Evolutionary conservation across 345 rosid genomes (phyloP).

Genomic region (Diplotaxis tenuifolia): DNA sequence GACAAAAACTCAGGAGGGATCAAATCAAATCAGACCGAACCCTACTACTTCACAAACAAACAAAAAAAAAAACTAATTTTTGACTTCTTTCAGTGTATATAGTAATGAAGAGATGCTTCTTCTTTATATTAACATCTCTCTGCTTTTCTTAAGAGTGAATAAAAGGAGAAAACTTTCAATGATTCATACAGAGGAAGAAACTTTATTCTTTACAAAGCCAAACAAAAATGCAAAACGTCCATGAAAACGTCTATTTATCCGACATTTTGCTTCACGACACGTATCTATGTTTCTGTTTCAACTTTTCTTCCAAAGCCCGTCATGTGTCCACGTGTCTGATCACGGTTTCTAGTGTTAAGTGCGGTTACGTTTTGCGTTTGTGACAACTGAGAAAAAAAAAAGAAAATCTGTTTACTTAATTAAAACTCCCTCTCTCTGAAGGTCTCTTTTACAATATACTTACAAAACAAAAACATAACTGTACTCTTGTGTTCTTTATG

Average conservation of each 20-base stretch:
- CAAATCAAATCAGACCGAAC: conserved; percentile 25
- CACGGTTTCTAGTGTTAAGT: conserved; percentile 12
- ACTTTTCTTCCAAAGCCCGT: conserved; percentile 22
- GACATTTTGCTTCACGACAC: conserved; percentile 29
- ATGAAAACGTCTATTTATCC: conserved; percentile 33
- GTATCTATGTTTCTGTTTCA: conserved; percentile 29
- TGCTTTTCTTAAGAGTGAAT: conserved; percentile 8
- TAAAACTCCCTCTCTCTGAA: not conserved
- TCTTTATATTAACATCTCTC: conserved; percentile 6
- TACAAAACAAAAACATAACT: conserved; percentile 29
- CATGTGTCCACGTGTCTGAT: conserved; percentile 26
- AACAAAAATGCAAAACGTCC: conserved; percentile 49
- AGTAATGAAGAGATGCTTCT: not conserved
- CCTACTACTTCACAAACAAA: conserved; percentile 19
- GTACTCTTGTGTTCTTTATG: conserved; percentile 11
- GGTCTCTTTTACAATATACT: conserved; percentile 13
- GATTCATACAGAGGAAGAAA: conserved; percentile 21
- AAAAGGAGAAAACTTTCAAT: conserved; percentile 17
- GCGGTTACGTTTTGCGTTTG: conserved; percentile 13
- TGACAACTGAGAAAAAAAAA: not conserved
- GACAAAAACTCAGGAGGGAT: conserved; percentile 34
- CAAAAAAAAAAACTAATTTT: not conserved
- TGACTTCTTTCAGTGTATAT: conserved; percentile 2
- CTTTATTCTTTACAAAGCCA: conserved; percentile 31
- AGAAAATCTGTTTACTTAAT: conserved; percentile 1